These are phyloP conservation scores for Balansia obtecta DNA, from an alignment of 2,329 filamentous ascomycete genomes.

Conservation along the genomic window DNA sequence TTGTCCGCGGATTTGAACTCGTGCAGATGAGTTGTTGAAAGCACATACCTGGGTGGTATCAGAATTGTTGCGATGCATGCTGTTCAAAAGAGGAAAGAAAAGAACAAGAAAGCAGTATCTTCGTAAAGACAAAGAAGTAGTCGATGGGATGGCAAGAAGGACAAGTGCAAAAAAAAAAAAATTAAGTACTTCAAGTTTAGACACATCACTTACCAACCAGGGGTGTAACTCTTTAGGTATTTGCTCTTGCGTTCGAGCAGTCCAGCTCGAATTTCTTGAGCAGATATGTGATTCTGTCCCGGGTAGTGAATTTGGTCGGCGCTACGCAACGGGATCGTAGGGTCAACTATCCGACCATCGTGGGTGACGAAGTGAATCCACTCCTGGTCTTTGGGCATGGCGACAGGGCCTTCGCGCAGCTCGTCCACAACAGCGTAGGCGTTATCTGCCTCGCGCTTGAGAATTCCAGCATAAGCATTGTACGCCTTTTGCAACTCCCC, in stretches of 20 bases:
- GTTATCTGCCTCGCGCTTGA: slow-evolving; percentile 82
- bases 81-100: neutral
- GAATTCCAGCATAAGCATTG: slow-evolving; percentile 80
- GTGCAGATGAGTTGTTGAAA: slow-evolving; percentile 92
- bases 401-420: slow-evolving; percentile 70
- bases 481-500: slow-evolving; percentile 97
- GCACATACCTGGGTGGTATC: slow-evolving; percentile 60
- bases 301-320: slow-evolving; percentile 82
- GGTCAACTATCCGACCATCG: slow-evolving; percentile 80
- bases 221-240: slow-evolving; percentile 93
- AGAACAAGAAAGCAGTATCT: slow-evolving; percentile 4
- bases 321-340: slow-evolving; percentile 63
- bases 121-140: neutral
- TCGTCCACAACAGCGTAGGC: slow-evolving; percentile 67
- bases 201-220: slow-evolving; percentile 60
- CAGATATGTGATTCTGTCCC: slow-evolving; percentile 70
- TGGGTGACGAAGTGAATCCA: slow-evolving; percentile 73
- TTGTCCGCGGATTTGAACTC: slow-evolving; percentile 99
- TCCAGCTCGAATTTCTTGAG: slow-evolving; percentile 77
- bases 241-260: slow-evolving; percentile 97
- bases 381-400: slow-evolving; percentile 90
- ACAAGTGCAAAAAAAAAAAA: neutral
- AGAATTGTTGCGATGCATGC: neutral
- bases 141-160: neutral
- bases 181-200: neutral